A percentile compares a stretch with the other conserved stretches of the same genome.
Evolutionary conservation across 345 rosid species (phyloP).

Genomic region (Eucalyptus pumila): DNA sequence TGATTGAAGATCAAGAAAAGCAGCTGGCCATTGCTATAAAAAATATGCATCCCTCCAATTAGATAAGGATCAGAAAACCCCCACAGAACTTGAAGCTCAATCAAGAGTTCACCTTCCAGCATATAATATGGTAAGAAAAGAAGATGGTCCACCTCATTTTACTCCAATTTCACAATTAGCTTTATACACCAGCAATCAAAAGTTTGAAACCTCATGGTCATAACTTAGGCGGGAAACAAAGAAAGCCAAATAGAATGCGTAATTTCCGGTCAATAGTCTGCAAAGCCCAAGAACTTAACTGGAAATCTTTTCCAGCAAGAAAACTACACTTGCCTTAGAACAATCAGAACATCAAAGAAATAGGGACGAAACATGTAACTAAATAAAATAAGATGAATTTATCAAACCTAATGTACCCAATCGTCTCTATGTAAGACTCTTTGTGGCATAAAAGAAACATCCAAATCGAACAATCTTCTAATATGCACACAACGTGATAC

Average conservation of each 20-base stretch:
- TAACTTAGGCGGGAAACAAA: not conserved
- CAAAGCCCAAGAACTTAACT: not conserved
- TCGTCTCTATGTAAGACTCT: not conserved
- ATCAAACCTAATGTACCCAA: not conserved
- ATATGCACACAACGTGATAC: no score
- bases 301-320: not conserved
- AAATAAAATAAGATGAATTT: not conserved
- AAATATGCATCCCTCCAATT: not conserved
- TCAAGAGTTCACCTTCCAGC: not conserved
- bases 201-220: not conserved
- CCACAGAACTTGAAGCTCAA: not conserved
- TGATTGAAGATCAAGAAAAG: not conserved
- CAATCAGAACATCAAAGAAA: not conserved
- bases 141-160: not conserved
- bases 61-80: not conserved
- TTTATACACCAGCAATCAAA: not conserved
- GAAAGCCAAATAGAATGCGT: not conserved
- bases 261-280: not conserved
- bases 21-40: not conserved
- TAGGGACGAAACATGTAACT: not conserved
- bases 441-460: not conserved
- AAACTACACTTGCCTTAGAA: not conserved
- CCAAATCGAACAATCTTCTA: not conserved
- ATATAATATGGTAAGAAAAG: not conserved
- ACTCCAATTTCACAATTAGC: not conserved